Conservation (phyloP, 257 asterid species). For the Verbascum thapsus region DNA sequence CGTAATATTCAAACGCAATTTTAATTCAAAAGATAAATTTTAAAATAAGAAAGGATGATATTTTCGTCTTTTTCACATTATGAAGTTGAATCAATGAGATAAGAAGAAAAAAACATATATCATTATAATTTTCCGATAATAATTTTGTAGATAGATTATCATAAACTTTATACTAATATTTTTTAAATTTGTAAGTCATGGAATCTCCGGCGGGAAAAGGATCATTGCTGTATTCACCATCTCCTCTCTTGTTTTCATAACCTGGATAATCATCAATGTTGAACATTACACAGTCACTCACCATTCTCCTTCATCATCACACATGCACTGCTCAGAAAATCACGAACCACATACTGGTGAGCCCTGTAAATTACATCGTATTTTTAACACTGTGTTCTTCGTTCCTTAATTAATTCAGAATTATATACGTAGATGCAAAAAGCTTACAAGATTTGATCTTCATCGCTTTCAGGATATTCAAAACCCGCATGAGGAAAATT, state of each 20-base stretch:
- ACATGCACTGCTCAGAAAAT: conserved; percentile 30
- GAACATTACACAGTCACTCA: conserved; percentile 23
- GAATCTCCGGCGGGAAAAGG: conserved; percentile 36
- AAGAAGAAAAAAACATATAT: no score
- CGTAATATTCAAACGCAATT: no score
- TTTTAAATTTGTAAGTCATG: conserved; percentile 33
- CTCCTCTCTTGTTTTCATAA: conserved; percentile 39
- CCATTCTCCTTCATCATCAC: conserved; percentile 30
- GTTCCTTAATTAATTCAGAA: no score
- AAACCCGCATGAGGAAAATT: conserved; percentile 46
- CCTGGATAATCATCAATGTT: conserved; percentile 31
- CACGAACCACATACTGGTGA: conserved; percentile 38
- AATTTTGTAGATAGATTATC: no score
- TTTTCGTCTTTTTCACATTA: no score
- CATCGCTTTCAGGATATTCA: not conserved
- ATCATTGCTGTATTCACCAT: not conserved
- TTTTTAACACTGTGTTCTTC: no score
- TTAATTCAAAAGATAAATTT: no score
- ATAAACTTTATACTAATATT: no score
- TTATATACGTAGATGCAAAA: no score
- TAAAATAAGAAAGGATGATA: no score
- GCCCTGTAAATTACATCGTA: conserved; percentile 22
- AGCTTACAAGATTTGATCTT: conserved; percentile 34
- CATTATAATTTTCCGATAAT: no score
- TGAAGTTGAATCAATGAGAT: no score